Percentiles rank a stretch among this genome's conserved stretches.
phyloP scores from a whole-genome alignment of 1,284 basidiomycete genomes.

The Malassezia pachydermatis region DNA sequence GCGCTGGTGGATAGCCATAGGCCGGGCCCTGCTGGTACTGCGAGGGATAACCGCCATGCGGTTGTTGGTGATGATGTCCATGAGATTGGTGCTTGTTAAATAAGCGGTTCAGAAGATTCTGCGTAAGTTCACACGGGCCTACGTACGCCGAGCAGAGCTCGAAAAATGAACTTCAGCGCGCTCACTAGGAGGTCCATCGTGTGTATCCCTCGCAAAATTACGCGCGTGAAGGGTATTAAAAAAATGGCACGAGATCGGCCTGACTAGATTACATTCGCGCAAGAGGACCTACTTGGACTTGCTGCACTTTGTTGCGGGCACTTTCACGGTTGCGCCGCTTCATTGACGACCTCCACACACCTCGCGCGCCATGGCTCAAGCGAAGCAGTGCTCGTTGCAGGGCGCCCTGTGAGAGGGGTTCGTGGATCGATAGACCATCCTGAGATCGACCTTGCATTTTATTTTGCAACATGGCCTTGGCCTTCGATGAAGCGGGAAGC shows the following conservation, averaged over 20 bases:
- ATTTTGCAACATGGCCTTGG: neutral
- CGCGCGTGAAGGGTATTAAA: neutral
- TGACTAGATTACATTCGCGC: too few relatives aligned
- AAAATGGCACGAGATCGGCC: too few relatives aligned
- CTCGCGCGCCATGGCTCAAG: conserved; percentile 5
- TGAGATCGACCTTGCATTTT: neutral
- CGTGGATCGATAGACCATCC: neutral
- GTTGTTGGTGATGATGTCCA: neutral
- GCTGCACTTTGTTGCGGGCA: neutral
- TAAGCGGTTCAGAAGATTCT: neutral
- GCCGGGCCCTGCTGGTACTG: neutral
- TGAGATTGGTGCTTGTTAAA: neutral
- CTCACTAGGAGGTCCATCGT: neutral
- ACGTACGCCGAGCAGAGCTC: neutral
- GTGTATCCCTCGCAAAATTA: neutral
- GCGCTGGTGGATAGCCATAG: neutral
- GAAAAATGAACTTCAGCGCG: neutral
- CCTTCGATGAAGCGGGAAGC: conserved; percentile 1
- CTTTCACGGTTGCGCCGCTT: conserved; percentile 6
- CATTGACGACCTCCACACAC: neutral
- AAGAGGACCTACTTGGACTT: conserved; percentile 7
- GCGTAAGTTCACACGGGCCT: neutral
- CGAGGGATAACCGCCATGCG: neutral
- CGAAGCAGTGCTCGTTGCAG: conserved; percentile 11
- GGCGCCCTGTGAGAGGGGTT: conserved; percentile 5